Base-by-base conservation (phyloP, 257 asterid species). In the Solanum peruvianum region DNA sequence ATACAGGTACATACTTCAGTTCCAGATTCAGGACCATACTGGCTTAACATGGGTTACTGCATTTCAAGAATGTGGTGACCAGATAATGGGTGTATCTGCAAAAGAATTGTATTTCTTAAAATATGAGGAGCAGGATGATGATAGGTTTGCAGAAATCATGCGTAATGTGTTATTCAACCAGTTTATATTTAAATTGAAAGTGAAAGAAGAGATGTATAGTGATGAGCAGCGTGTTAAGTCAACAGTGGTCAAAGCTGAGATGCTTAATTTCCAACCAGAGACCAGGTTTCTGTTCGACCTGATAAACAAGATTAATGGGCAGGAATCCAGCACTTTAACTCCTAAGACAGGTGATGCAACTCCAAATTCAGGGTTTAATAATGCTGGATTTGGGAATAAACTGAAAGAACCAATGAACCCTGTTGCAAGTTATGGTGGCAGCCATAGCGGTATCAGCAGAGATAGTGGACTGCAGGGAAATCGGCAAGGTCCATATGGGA, bases 21-120 rank as follows among this genome's bases (percentile, higher is more conserved):
- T 96, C 89, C 95, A 94, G 91, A 96, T 96, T 91, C 98, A 95
- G 93, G 99, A 96, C 81, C 98, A 96, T 91, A 95, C 98, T 49
- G 98, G 98, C 90, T 85, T 91, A 85, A 92, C 98, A 33, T 94
- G 95, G 95, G 98, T 91, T 41, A 96, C 99, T 84, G 98, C 98
- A 29, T 96, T 96, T 91, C 98, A 96, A 90, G 99, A 94, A 93
- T 89, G 90, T 47, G 99, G 98, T 77, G 96, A 89, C 88, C 98
- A 94, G 89, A 92, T 96, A 85, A 92, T 97, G 89, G 99, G 98
- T n/a, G 44, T 90, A 10, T 77, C 99, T 56, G 99, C 99, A 45
- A 96, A 95, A 87, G 96, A 93, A n/a, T 84, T 97, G 92, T 92
- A 94, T 88, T 87, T 52, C 86, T 25, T 95, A 89, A 97, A 94